phyloP scores from a whole-genome alignment of 2,329 filamentous ascomycete genomes.

The Penicillium thymicola region DNA sequence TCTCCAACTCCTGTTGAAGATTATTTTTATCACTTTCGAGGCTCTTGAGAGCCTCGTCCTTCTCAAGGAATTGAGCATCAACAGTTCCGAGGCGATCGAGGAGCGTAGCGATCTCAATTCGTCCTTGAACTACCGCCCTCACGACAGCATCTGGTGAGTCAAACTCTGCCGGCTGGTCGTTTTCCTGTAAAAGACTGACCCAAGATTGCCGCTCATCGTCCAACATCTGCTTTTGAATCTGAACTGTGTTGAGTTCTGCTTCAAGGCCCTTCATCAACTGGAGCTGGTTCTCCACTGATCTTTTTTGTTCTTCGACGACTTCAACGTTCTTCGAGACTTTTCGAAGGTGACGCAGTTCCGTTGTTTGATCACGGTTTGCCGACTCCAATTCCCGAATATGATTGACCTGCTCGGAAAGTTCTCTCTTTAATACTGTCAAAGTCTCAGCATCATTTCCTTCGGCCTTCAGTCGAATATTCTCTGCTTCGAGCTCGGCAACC shows the following conservation, averaged over 20 bases:
- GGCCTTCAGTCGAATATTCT: slow-evolving; percentile 78
- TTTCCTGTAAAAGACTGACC: slow-evolving; percentile 76
- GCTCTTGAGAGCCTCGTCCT: slow-evolving; percentile 68
- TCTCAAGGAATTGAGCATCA: slow-evolving; percentile 73
- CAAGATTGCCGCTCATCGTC: slow-evolving; percentile 86
- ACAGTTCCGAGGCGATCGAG: slow-evolving; percentile 75
- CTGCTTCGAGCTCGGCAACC: slow-evolving; percentile 74
- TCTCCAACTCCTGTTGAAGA: slow-evolving; percentile 68
- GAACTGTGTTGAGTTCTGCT: slow-evolving; percentile 72
- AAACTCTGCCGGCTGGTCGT: slow-evolving; percentile 66
- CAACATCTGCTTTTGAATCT: slow-evolving; percentile 77
- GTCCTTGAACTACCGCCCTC: slow-evolving; percentile 76
- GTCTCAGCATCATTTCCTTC: slow-evolving; percentile 85
- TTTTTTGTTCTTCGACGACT: slow-evolving; percentile 93
- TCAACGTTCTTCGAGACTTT: slow-evolving; percentile 83
- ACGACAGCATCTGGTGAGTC: slow-evolving; percentile 86
- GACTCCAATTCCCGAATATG: slow-evolving; percentile 83
- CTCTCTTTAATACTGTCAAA: slow-evolving; percentile 76
- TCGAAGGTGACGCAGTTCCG: slow-evolving; percentile 77
- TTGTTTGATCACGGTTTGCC: slow-evolving; percentile 72
- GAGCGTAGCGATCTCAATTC: slow-evolving; percentile 74
- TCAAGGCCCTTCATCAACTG: slow-evolving; percentile 71
- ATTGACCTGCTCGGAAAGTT: slow-evolving; percentile 86
- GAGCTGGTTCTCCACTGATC: slow-evolving; percentile 72
- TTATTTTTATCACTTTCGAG: slow-evolving; percentile 67